phyloP scores from a whole-genome alignment of 192 early-diverging fungal genomes.

The Entomortierella lignicola region DNA sequence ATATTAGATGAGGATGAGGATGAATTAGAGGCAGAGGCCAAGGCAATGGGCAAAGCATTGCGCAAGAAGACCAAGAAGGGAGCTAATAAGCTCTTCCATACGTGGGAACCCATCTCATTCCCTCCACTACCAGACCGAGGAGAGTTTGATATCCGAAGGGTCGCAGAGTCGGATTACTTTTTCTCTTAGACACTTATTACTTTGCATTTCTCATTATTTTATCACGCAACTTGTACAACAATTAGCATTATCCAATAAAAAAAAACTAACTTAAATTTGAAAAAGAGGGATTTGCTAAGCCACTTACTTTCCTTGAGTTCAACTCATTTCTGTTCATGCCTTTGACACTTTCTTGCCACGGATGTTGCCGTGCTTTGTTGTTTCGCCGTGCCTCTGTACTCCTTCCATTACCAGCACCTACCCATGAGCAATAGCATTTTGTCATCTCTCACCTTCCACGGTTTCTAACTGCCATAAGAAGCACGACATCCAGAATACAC shows the following conservation, averaged over 20 bases:
- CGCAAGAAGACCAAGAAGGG: slow-evolving; percentile 35
- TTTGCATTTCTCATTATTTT: neutral
- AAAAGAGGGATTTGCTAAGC: too few species aligned
- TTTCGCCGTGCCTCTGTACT: neutral
- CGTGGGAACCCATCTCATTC: slow-evolving; percentile 73
- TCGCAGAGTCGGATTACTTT: slow-evolving; percentile 88
- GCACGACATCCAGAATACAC: neutral
- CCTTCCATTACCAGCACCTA: neutral
- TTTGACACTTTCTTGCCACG: neutral
- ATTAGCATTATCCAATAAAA: too few species aligned
- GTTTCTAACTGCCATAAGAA: neutral
- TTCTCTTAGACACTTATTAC: slow-evolving; percentile 75
- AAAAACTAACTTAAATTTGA: too few species aligned
- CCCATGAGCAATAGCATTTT: neutral
- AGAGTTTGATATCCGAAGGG: slow-evolving; percentile 85
- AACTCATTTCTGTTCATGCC: slow-evolving; percentile 5
- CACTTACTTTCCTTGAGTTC: neutral
- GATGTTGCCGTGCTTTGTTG: neutral
- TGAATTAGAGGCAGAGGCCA: slow-evolving; percentile 54
- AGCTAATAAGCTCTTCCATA: slow-evolving; percentile 45
- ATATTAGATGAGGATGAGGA: slow-evolving; percentile 61
- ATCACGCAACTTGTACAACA: too few species aligned
- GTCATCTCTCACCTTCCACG: neutral
- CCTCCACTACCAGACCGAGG: slow-evolving; percentile 83
- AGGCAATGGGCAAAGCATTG: slow-evolving; percentile 41